Evolutionary conservation across 2,329 filamentous ascomycete species (phyloP).

Genomic region (Claviceps citrina): DNA sequence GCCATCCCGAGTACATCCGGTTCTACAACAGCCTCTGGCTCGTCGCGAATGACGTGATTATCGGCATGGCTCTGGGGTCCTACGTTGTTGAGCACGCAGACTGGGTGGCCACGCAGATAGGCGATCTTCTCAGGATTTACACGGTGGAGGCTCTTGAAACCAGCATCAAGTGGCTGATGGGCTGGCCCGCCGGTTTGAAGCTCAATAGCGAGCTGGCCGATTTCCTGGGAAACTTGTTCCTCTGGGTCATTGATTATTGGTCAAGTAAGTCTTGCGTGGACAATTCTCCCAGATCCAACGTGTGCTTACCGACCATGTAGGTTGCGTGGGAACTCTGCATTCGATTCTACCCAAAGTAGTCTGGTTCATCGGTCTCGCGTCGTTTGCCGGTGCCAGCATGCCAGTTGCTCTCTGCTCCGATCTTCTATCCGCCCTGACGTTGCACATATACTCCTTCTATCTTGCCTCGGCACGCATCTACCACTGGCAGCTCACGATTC

Average conservation of each 20-base stretch:
- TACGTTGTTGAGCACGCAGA: conserved; percentile 92
- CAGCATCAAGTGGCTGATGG: conserved; percentile 92
- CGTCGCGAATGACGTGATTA: conserved; percentile 95
- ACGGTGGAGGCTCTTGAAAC: conserved; percentile 76
- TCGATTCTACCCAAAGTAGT: conserved; percentile 76
- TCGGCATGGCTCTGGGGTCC: conserved; percentile 87
- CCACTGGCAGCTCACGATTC: conserved; percentile 95
- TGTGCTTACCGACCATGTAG: conserved; percentile 25
- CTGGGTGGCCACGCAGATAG: conserved; percentile 69
- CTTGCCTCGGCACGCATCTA: conserved; percentile 92
- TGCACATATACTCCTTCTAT: conserved; percentile 98
- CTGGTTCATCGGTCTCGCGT: conserved; percentile 84
- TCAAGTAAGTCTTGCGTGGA: conserved; percentile 41
- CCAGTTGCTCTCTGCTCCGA: conserved; percentile 93
- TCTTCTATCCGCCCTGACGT: conserved; percentile 72
- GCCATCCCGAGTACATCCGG: conserved; percentile 92
- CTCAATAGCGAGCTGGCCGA: conserved; percentile 82
- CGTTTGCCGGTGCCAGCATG: conserved; percentile 92
- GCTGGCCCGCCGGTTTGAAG: conserved; percentile 86
- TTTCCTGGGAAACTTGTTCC: conserved; percentile 89
- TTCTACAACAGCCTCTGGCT: conserved; percentile 99
- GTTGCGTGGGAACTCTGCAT: conserved; percentile 60
- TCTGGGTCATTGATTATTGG: conserved; percentile 99
- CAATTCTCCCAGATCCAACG: conserved; percentile 7
- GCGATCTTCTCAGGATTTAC: conserved; percentile 59